Evolutionary conservation across 768 basidiomycete species (phyloP).

Genomic region (Tylopilus plumbeoviolaceoides): DNA sequence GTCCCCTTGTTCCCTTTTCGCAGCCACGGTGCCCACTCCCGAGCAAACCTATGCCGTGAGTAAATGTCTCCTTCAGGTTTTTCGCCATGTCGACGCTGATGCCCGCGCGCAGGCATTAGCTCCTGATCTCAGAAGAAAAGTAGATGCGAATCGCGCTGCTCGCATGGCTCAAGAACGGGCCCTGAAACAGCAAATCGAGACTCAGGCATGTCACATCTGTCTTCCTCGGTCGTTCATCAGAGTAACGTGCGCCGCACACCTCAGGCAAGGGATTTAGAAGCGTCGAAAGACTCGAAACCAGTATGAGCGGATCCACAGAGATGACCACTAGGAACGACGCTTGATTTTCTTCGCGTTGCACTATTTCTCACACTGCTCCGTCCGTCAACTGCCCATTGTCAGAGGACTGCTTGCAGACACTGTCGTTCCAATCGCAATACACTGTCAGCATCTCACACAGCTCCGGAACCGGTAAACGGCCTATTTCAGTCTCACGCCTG

Average conservation of each 20-base stretch:
- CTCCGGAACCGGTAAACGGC: too few relatives aligned
- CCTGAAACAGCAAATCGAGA: constrained; percentile 47
- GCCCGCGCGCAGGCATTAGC: constrained; percentile 47
- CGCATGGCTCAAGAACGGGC: constrained; percentile 53
- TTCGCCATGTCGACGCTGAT: neutral
- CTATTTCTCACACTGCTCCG: neutral
- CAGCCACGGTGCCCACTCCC: constrained; percentile 35
- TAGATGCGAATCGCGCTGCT: constrained; percentile 53
- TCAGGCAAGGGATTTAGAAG: constrained; percentile 26
- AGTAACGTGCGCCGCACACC: constrained; percentile 4
- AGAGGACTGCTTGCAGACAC: neutral
- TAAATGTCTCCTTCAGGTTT: constrained; percentile 1
- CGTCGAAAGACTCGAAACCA: constrained; percentile 30
- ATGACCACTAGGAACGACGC: constrained; percentile 6
- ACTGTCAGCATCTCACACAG: neutral
- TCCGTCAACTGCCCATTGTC: neutral
- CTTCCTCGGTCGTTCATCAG: constrained; percentile 1
- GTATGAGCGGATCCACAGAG: constrained; percentile 30
- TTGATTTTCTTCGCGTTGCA: neutral
- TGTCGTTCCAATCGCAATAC: neutral
- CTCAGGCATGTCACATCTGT: constrained; percentile 41
- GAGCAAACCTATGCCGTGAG: constrained; percentile 35
- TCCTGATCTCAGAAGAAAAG: constrained; percentile 59
- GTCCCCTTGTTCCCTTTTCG: neutral
- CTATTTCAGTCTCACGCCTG: neutral